Conservation (phyloP, 768 basidiomycete genomes). For the Chiua virens region DNA sequence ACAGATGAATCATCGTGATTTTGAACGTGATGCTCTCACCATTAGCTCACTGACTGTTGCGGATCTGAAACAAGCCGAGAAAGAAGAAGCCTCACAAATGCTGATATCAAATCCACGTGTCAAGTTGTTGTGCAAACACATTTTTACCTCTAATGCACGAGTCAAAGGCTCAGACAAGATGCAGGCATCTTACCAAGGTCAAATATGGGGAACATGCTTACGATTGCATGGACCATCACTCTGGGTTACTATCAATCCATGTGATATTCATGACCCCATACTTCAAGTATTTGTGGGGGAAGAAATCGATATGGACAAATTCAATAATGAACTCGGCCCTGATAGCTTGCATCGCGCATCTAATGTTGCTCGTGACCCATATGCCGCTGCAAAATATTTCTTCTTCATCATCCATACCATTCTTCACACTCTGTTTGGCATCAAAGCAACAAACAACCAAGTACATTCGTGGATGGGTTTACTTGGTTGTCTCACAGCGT, state of each 20-base stretch:
- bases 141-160: conserved; percentile 21
- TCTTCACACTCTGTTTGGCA: neutral
- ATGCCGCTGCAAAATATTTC: neutral
- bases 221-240: neutral
- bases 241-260: conserved; percentile 2
- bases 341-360: neutral
- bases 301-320: neutral
- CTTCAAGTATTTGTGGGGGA: neutral
- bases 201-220: neutral
- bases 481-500: too few relatives aligned
- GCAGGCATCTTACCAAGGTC: neutral
- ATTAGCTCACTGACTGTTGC: conserved; percentile 26
- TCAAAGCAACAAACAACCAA: neutral
- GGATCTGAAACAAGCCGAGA: conserved; percentile 32
- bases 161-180: conserved; percentile 38
- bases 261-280: neutral
- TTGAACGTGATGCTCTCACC: conserved; percentile 16
- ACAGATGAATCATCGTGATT: conserved; percentile 32
- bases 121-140: conserved; percentile 21
- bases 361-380: neutral
- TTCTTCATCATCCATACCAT: neutral
- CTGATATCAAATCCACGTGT: conserved; percentile 29
- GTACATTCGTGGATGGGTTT: too few relatives aligned
- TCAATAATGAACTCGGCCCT: neutral
- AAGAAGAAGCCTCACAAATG: conserved; percentile 31